Evolutionary conservation across 495 filamentous ascomycete species (phyloP).

Genomic region (Margaritispora aquatica): DNA sequence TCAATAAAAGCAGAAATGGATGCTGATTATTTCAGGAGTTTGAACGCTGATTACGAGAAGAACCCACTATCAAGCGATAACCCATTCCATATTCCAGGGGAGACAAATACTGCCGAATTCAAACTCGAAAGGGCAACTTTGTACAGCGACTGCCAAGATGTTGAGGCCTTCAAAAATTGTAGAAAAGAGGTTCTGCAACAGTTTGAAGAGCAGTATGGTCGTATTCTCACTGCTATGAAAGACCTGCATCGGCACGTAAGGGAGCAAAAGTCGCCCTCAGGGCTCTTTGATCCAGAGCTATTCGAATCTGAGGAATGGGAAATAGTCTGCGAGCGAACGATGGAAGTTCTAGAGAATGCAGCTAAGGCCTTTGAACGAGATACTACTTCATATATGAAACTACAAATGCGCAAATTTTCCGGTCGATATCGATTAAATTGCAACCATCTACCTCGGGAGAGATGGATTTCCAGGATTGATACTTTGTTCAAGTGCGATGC

Average conservation of each 20-base stretch:
- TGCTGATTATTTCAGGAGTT: not conserved
- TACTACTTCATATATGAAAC: not conserved
- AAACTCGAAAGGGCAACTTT: not conserved
- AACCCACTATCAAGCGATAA: not conserved
- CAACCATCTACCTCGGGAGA: not conserved
- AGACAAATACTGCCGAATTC: not conserved
- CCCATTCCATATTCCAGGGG: not conserved
- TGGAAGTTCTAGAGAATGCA: not conserved
- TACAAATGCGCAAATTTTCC: not conserved
- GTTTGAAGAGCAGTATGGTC: conserved; percentile 6
- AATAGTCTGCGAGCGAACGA: not conserved
- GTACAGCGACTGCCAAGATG: not conserved
- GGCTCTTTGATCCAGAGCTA: not conserved
- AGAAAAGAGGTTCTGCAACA: not conserved
- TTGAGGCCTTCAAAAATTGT: not conserved
- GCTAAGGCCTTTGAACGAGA: not conserved
- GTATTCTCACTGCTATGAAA: not conserved
- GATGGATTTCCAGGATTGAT: not conserved
- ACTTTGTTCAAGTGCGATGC: not conserved
- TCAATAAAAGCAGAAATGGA: not conserved
- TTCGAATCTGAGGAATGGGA: not conserved
- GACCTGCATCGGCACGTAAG: not conserved
- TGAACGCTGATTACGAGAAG: not conserved
- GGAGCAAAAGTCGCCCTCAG: not conserved
- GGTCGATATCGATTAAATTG: not conserved